A percentile compares a stretch with the other conserved stretches of the same genome.
These are phyloP conservation scores for Nitzschia sp. DNA, from an alignment of 108 stramenopile genomes.

Conservation along the genomic window DNA sequence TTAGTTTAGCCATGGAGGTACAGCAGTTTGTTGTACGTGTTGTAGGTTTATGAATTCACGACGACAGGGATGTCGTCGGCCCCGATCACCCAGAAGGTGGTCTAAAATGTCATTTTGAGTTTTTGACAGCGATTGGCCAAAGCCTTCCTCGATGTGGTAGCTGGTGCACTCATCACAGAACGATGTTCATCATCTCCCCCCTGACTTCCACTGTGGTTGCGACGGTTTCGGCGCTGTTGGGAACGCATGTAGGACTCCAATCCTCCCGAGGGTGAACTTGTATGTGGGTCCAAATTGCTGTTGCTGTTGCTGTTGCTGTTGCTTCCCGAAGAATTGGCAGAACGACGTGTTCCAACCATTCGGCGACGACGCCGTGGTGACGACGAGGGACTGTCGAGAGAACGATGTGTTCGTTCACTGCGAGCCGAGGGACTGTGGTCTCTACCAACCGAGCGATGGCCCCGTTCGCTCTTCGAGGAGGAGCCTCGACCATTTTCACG, in stretches of 20 bases:
- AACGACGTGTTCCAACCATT: too few relatives aligned
- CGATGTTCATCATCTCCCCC: slow-evolving; percentile 19
- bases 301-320: not conserved
- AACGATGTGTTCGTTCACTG: too few relatives aligned
- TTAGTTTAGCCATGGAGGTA: not conserved
- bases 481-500: slow-evolving; percentile 2
- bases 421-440: too few relatives aligned
- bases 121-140: slow-evolving; percentile 15
- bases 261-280: too few relatives aligned
- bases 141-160: slow-evolving; percentile 1
- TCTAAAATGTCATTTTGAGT: slow-evolving; percentile 14
- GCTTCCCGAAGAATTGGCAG: not conserved
- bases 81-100: too few relatives aligned
- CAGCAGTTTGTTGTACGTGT: not conserved
- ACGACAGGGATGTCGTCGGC: not conserved
- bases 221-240: not conserved
- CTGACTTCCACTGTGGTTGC: not conserved
- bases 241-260: slow-evolving; percentile 6
- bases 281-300: too few relatives aligned
- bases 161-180: slow-evolving; percentile 17
- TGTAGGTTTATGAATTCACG: not conserved
- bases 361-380: too few relatives aligned
- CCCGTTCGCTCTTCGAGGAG: too few relatives aligned
- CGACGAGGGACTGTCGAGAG: too few relatives aligned
- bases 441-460: too few relatives aligned